phyloP scores from a whole-genome alignment of 2,329 filamentous ascomycete genomes.

The Waltergamsia citrina region DNA sequence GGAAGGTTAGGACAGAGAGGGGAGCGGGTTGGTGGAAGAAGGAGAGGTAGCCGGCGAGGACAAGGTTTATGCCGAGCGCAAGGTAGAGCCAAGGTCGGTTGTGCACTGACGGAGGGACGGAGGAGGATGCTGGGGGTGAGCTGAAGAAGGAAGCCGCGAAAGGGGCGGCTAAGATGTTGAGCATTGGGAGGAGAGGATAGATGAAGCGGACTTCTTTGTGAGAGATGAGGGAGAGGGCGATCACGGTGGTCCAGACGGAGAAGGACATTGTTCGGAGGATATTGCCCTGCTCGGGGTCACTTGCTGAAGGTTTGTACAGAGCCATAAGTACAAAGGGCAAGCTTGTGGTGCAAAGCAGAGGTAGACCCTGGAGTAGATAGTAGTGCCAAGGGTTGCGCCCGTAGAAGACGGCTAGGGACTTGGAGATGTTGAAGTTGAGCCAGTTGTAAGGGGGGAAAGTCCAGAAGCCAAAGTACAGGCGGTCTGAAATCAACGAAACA shows the following conservation, averaged over 20 bases:
- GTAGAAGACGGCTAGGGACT: slow-evolving; percentile 87
- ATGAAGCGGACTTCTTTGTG: slow-evolving; percentile 98
- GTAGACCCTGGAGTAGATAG: slow-evolving; percentile 83
- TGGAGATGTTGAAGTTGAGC: slow-evolving; percentile 81
- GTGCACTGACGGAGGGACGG: slow-evolving; percentile 25
- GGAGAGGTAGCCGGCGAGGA: slow-evolving; percentile 65
- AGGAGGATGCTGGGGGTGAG: slow-evolving; percentile 13
- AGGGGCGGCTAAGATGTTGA: slow-evolving; percentile 71
- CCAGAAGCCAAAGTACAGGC: slow-evolving; percentile 74
- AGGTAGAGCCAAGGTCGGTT: slow-evolving; percentile 46
- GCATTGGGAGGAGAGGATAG: slow-evolving; percentile 79
- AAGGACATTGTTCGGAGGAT: slow-evolving; percentile 37
- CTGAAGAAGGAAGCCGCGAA: slow-evolving; percentile 58
- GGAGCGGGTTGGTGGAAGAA: slow-evolving; percentile 74
- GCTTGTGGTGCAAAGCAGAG: slow-evolving; percentile 74
- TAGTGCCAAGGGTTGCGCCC: slow-evolving; percentile 87
- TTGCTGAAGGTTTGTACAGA: slow-evolving; percentile 39
- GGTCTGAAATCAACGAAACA: slow-evolving; percentile 60
- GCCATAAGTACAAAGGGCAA: slow-evolving; percentile 67
- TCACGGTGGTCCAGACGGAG: slow-evolving; percentile 49
- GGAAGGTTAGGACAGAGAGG: slow-evolving; percentile 61
- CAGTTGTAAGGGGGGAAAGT: slow-evolving; percentile 83
- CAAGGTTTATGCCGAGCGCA: slow-evolving; percentile 56
- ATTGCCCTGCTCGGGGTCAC: slow-evolving; percentile 22
- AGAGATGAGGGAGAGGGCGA: slow-evolving; percentile 64